Base-by-base conservation (phyloP, 108 stramenopile species). In the Cyclotella baltica region DNA sequence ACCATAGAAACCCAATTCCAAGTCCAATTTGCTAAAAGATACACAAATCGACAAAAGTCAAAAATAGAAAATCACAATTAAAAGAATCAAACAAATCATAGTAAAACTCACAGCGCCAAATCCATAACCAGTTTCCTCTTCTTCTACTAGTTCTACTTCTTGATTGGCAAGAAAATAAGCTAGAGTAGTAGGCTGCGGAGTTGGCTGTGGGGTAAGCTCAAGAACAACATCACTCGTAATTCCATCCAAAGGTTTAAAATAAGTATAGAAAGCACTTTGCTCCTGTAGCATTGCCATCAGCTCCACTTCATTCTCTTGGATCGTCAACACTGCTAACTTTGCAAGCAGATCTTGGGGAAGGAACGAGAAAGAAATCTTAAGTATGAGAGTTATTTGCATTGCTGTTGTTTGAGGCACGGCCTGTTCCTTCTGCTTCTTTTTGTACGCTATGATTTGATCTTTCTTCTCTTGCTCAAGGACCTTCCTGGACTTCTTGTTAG, bases 201-300 rank as follows among this genome's bases (percentile, higher is more conserved):
- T 72, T 3, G 70, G 70, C 5, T 36, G 38, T 43, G 25, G 34
- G 38, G 70, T 72, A 0, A 72, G 28, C 16, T 47, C 38, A 28
- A 40, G 10, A 43, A 72, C 28, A 20, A 35, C 31, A 4, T 28
- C 3, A 22, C 37, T 25, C 30, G 51, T 35, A 40, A 72, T 33
- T 18, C 57, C 57, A 47, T 72, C 70, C 56, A 72, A 46, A n/a
- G 31, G 51, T 50, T 72, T 72, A 37, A 72, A 72, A 59, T 50
- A 72, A 11, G 70, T 72, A 38, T 72, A 72, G 38, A 72, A 72
- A 3, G 70, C 70, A 38, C 27, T n/a, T 38, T 72, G 70, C 16
- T 72, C 70, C 13, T 59, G 51, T 18, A 72, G 19, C 35, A 72
- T 35, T 20, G 46, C 56, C 38, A 72, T 38, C 35, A 72, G 59